Evolutionary conservation across 1,139 yeast species (phyloP), one percentile per base, ranked within the genome.

Genomic region (Suhomyces atakaporum): DNA sequence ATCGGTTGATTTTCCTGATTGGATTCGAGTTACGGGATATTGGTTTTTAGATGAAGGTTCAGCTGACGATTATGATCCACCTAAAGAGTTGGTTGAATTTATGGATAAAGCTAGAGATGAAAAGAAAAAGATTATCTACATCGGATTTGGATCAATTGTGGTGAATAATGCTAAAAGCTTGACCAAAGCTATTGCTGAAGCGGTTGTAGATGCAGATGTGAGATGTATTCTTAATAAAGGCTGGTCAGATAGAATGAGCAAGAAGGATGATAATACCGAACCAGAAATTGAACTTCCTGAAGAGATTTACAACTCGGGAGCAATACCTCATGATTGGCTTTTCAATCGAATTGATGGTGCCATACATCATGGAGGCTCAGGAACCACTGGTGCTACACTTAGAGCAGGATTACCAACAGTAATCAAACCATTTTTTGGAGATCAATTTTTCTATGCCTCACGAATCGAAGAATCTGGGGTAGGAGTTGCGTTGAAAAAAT

Each of bases 361-460:
- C 1, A 96, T 90, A 4, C 98, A 90, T 54, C 98, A 90, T 59
- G 98, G 98, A 25, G 98, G 98, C 0, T 84, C 96, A 0, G 98
- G 98, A 1, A 88, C 97, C 0, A 89, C 97, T 0, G 98, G 98
- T 8, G 96, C 97, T 0, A 76, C 94, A 3, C 58, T 90, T 38
- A 66, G 92, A 43, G 85, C 88, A 7, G 98, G 97, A 0, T 57
- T 85, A 21, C 97, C 97, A 0, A 87, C 96, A 0, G 76, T 90
- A 26, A 81, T 90, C 48, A 90, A 90, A 57, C 97, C 98, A 2
- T 90, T 92, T 54, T 90, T 90, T 60, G 98, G 97, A 0, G 98
- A 90, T 59, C 98, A 90, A 59, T 89, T 86, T 58, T 90, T 90
- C 57, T 90, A 86, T 58, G 96, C 95, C 0, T 69, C 77, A 18